A percentile compares a stretch with the other conserved stretches of the same genome.
phyloP scores from a whole-genome alignment of 352 stramenopile species.

The Phytophthora melonis region DNA sequence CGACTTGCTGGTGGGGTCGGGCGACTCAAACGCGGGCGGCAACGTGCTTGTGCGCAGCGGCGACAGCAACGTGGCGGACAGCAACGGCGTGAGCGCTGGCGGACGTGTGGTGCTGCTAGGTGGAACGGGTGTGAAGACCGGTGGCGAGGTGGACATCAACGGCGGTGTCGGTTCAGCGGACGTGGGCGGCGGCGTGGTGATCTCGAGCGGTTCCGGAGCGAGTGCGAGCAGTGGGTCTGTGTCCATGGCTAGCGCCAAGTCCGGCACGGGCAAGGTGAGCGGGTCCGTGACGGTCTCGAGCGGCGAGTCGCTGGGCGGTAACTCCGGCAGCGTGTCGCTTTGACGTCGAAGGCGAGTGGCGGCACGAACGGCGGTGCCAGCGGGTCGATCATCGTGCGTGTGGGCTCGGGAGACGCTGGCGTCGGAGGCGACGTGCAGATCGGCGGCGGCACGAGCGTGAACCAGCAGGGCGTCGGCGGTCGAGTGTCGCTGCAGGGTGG shows the following conservation, averaged over 20 bases:
- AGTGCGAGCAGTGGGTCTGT: constrained; percentile 4
- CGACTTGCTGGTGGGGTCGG: constrained; percentile 10
- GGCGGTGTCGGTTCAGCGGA: constrained; percentile 3
- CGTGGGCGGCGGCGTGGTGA: not conserved
- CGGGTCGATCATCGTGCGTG: too few species aligned
- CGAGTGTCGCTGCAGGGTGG: too few species aligned
- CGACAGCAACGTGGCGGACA: constrained; percentile 1
- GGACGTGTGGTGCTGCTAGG: constrained; percentile 16
- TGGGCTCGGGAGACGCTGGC: too few species aligned
- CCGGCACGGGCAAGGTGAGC: constrained; percentile 11
- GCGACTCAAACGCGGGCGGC: constrained; percentile 4
- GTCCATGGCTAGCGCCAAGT: not conserved
- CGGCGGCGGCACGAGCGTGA: too few species aligned
- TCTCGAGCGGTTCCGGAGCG: constrained; percentile 3
- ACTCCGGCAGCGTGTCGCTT: too few species aligned
- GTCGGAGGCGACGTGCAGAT: too few species aligned
- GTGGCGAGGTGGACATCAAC: constrained; percentile 6
- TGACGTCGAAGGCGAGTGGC: too few species aligned
- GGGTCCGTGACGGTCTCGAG: constrained; percentile 16
- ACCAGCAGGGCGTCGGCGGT: too few species aligned
- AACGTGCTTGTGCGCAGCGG: constrained; percentile 15
- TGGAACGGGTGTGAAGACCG: constrained; percentile 4
- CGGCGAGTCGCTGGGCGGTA: not conserved
- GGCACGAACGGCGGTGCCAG: too few species aligned
- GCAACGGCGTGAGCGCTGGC: not conserved